Conservation (phyloP, 2,329 filamentous ascomycete species). For the Nemania sp. region DNA sequence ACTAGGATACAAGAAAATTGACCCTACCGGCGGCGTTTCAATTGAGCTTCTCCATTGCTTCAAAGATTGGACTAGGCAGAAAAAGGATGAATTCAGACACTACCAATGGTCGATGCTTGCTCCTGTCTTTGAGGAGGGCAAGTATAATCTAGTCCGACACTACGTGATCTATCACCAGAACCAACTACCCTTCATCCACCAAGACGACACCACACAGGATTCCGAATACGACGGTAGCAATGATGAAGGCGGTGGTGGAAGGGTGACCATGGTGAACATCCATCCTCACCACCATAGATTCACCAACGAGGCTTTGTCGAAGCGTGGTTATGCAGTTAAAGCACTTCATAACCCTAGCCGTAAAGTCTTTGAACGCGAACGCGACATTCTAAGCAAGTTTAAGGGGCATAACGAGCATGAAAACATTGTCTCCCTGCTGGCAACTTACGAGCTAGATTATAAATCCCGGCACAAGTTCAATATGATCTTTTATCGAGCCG, state of each 20-base stretch:
- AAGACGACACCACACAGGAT: not conserved
- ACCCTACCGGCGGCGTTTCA: not conserved
- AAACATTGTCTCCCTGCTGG: slow-evolving; percentile 19
- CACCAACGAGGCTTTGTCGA: not conserved
- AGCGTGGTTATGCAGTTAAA: slow-evolving; percentile 10
- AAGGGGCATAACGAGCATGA: slow-evolving; percentile 7
- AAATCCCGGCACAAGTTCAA: not conserved
- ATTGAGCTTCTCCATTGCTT: not conserved
- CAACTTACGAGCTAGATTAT: slow-evolving; percentile 19
- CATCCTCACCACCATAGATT: slow-evolving; percentile 24
- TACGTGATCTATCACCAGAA: not conserved
- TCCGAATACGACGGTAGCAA: not conserved
- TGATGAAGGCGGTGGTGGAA: not conserved
- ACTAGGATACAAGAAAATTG: not conserved
- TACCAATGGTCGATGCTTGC: slow-evolving; percentile 16
- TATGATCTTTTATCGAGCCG: slow-evolving; percentile 21
- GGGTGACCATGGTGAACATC: slow-evolving; percentile 7
- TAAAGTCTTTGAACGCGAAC: not conserved
- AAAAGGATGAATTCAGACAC: not conserved
- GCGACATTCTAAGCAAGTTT: slow-evolving; percentile 24
- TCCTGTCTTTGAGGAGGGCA: not conserved
- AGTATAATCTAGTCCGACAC: slow-evolving; percentile 11
- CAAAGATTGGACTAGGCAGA: not conserved
- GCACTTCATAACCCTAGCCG: not conserved
- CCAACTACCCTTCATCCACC: not conserved